phyloP scores from a whole-genome alignment of 2,329 filamentous ascomycete genomes.

The Neurospora crassa region DNA sequence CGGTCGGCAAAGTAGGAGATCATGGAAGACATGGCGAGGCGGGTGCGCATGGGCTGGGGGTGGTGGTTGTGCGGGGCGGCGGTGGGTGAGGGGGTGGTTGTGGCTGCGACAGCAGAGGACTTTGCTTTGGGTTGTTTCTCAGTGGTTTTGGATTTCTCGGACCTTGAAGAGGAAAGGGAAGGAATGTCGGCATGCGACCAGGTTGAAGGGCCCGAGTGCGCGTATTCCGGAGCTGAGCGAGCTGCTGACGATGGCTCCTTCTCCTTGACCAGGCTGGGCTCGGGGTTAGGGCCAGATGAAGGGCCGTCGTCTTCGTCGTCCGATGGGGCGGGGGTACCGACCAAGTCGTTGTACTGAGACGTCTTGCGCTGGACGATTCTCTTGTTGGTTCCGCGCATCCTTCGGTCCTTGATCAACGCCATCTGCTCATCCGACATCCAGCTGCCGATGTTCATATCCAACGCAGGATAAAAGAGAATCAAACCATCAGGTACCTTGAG shows the following conservation, averaged over 20 bases:
- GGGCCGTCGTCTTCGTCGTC: constrained; percentile 55
- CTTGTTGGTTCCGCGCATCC: constrained; percentile 66
- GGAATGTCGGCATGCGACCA: constrained; percentile 20
- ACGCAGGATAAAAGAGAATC: constrained; percentile 75
- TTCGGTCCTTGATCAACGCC: constrained; percentile 79
- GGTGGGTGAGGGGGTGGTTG: not conserved
- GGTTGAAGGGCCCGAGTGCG: constrained; percentile 35
- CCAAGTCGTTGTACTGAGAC: constrained; percentile 77
- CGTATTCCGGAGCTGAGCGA: constrained; percentile 38
- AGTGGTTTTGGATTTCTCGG: not conserved
- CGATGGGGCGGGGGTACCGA: constrained; percentile 72
- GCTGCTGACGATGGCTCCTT: constrained; percentile 12
- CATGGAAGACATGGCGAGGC: constrained; percentile 92
- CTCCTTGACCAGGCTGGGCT: constrained; percentile 8
- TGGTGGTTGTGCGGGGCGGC: constrained; percentile 27
- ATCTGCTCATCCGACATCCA: constrained; percentile 99
- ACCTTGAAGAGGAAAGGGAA: not conserved
- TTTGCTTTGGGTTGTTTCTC: not conserved
- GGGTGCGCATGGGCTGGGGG: constrained; percentile 58
- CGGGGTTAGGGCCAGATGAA: constrained; percentile 24
- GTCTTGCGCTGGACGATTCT: constrained; percentile 75
- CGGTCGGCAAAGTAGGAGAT: constrained; percentile 97
- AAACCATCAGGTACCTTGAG: constrained; percentile 71
- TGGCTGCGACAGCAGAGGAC: not conserved
- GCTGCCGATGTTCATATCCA: constrained; percentile 96